phyloP scores from a whole-genome alignment of 164 flowering plant species.

The Akebia trifoliata region DNA sequence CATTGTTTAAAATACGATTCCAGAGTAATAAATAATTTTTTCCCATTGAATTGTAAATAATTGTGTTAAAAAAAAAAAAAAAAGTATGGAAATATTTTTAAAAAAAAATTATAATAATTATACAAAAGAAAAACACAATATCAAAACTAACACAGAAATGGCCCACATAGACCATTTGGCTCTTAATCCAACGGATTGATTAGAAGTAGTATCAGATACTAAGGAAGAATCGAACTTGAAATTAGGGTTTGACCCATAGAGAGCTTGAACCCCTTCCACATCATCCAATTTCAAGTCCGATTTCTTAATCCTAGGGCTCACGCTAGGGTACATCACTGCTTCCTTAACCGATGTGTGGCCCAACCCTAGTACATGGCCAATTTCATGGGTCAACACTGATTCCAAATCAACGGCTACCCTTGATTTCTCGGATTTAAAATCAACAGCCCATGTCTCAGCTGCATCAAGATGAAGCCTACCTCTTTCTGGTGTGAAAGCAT shows the following conservation, averaged over 20 bases:
- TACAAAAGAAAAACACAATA: too few species aligned
- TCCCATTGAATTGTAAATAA: too few species aligned
- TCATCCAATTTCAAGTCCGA: slow-evolving; percentile 54
- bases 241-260: slow-evolving; percentile 75
- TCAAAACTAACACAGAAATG: too few species aligned
- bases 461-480: slow-evolving; percentile 63
- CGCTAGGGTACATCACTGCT: slow-evolving; percentile 67
- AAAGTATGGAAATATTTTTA: too few species aligned
- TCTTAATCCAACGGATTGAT: slow-evolving; percentile 20
- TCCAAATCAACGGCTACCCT: slow-evolving; percentile 57
- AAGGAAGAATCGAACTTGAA: slow-evolving; percentile 29
- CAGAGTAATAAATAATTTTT: too few species aligned
- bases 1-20: too few species aligned
- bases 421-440: slow-evolving; percentile 38
- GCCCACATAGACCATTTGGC: too few species aligned
- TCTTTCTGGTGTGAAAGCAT: slow-evolving; percentile 59
- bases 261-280: slow-evolving; percentile 52
- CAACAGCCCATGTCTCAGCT: slow-evolving; percentile 63
- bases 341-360: slow-evolving; percentile 43
- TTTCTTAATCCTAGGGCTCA: slow-evolving; percentile 52
- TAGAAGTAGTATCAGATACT: slow-evolving; percentile 41
- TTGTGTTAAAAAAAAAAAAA: too few species aligned
- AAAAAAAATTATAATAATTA: too few species aligned
- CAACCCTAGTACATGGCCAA: slow-evolving; percentile 68
- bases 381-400: slow-evolving; percentile 75